Evolutionary conservation across 2,329 filamentous ascomycete species (phyloP).

Genomic region (Arthrobotrys sphaeroides): DNA sequence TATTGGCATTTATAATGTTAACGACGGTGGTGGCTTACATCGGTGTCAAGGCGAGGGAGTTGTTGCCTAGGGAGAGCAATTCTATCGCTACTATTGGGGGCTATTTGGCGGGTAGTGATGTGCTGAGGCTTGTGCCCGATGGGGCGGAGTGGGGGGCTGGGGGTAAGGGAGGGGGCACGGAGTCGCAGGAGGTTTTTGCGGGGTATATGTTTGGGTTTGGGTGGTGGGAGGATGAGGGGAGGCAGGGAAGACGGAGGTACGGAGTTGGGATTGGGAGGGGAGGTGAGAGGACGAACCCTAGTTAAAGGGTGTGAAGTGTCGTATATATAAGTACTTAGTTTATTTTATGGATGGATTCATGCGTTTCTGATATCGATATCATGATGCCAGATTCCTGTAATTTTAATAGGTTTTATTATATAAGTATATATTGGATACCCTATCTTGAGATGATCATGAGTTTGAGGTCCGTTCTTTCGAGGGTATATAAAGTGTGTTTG

Average conservation of each 20-base stretch:
- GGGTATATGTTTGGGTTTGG: constrained; percentile 55
- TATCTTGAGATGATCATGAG: not conserved
- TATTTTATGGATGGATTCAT: not conserved
- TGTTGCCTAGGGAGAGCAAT: constrained; percentile 59
- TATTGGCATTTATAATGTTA: constrained; percentile 58
- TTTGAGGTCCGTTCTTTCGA: constrained; percentile 17
- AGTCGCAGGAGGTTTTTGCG: constrained; percentile 42
- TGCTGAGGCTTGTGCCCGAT: constrained; percentile 56
- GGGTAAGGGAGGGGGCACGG: constrained; percentile 49
- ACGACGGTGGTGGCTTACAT: constrained; percentile 57
- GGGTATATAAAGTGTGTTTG: constrained; percentile 27
- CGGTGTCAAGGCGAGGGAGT: constrained; percentile 54
- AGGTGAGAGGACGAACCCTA: not conserved
- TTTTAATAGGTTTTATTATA: not conserved
- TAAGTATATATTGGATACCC: not conserved
- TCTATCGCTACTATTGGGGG: constrained; percentile 58
- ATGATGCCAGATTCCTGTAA: no score
- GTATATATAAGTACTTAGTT: not conserved
- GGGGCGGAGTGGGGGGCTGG: constrained; percentile 58
- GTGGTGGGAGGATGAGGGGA: constrained; percentile 50
- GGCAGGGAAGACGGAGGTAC: constrained; percentile 27
- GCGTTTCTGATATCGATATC: not conserved
- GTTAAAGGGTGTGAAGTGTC: not conserved
- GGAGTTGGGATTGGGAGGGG: constrained; percentile 40
- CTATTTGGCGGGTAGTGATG: constrained; percentile 58